Conservation (phyloP, 495 filamentous ascomycete genomes). For the Xylaria flabelliformis region DNA sequence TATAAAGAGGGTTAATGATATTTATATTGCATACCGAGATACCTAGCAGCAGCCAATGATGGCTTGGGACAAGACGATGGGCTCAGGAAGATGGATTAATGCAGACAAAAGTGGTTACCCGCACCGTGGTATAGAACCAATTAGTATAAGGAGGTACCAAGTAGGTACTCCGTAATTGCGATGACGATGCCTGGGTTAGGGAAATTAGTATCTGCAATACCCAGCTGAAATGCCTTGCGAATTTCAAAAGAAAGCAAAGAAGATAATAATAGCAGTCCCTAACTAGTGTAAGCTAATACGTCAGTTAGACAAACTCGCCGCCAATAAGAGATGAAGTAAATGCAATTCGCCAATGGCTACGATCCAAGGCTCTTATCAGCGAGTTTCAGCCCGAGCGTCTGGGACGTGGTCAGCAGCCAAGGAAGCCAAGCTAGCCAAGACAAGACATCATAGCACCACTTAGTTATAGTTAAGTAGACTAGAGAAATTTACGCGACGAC, state of each 20-base stretch:
- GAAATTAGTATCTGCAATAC: not conserved
- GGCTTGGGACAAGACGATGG: too few relatives aligned
- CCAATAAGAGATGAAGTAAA: slow-evolving; percentile 16
- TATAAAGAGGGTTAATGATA: not conserved
- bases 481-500: not conserved
- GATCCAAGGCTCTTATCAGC: slow-evolving; percentile 16
- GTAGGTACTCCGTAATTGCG: not conserved
- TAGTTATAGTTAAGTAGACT: not conserved
- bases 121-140: too few relatives aligned
- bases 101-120: too few relatives aligned
- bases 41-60: not conserved
- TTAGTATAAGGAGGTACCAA: too few relatives aligned
- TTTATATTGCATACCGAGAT: not conserved
- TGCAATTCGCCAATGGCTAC: slow-evolving; percentile 2
- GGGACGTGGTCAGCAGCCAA: slow-evolving; percentile 18
- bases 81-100: too few relatives aligned
- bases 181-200: not conserved
- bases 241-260: not conserved
- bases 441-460: slow-evolving; percentile 3
- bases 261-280: not conserved
- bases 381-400: slow-evolving; percentile 14
- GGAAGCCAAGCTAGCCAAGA: slow-evolving; percentile 16
- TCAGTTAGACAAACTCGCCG: not conserved
- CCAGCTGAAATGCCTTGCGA: not conserved
- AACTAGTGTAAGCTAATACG: not conserved